These are phyloP conservation scores for Axilococcus clingmanii DNA, from an alignment of 139 green algal genomes.

Conservation along the genomic window DNA sequence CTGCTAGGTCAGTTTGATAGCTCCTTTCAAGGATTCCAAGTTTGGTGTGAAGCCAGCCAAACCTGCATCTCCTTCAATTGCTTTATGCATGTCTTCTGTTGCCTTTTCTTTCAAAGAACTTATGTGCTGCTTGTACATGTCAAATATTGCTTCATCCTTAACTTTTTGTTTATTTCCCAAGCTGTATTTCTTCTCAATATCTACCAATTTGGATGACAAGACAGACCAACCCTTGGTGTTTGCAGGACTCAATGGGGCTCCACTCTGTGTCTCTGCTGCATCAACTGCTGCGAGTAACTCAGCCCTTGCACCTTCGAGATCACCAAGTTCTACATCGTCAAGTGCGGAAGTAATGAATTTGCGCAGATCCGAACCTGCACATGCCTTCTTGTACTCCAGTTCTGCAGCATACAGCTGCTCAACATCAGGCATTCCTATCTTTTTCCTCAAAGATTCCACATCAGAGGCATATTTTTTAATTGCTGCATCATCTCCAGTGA, in stretches of 20 bases:
- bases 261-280: constrained; percentile 31
- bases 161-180: constrained; percentile 31
- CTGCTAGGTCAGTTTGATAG: too few relatives aligned
- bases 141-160: constrained; percentile 30
- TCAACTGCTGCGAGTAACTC: constrained; percentile 35
- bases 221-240: constrained; percentile 37
- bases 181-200: constrained; percentile 27
- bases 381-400: constrained; percentile 27
- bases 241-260: constrained; percentile 16
- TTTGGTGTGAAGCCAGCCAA: neutral
- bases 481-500: constrained; percentile 33
- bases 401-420: constrained; percentile 25
- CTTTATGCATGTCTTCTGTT: constrained; percentile 18
- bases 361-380: constrained; percentile 22
- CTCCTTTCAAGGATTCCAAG: neutral
- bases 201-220: constrained; percentile 16
- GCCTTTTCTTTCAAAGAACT: constrained; percentile 10
- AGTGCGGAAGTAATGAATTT: constrained; percentile 22
- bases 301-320: constrained; percentile 2
- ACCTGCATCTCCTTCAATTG: constrained; percentile 5
- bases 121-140: constrained; percentile 37
- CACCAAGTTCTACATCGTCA: constrained; percentile 2
- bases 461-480: constrained; percentile 37
- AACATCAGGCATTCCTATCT: constrained; percentile 32
- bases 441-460: constrained; percentile 34